Percentiles rank a stretch among this genome's conserved stretches.
These are phyloP conservation scores for Pistacia vera DNA, from an alignment of 345 rosid species.

Conservation along the genomic window DNA sequence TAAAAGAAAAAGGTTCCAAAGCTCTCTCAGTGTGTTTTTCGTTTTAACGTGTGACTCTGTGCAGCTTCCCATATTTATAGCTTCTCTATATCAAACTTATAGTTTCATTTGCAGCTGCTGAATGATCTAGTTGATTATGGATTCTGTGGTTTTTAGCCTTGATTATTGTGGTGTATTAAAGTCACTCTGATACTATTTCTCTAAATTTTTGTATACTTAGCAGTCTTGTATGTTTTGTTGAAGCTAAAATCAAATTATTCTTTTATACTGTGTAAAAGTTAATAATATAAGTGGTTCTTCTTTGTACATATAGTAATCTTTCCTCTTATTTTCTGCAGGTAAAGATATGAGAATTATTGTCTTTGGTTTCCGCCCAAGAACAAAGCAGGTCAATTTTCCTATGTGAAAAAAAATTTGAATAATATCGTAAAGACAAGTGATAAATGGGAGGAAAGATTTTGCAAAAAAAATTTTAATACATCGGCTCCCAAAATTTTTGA, in stretches of 20 bases:
- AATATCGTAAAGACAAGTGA: background rate
- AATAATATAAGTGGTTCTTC: conserved; percentile 1
- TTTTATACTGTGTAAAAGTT: background rate
- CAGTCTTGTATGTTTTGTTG: background rate
- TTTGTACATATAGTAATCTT: background rate
- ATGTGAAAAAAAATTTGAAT: background rate
- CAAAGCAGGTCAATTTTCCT: conserved; percentile 65
- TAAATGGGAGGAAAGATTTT: background rate
- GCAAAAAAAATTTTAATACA: background rate
- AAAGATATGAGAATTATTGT: conserved; percentile 97
- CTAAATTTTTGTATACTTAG: background rate
- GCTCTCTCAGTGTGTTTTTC: no score
- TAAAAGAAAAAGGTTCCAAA: no score
- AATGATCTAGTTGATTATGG: no score
- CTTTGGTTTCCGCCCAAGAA: conserved; percentile 86
- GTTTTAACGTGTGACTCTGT: no score
- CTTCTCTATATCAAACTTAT: no score
- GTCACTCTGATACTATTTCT: background rate
- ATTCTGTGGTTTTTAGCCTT: background rate
- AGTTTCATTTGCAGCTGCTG: no score
- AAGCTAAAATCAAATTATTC: background rate
- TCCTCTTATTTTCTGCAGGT: conserved; percentile 51
- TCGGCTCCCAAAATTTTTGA: background rate
- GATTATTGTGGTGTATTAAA: background rate
- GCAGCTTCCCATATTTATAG: no score